phyloP scores from a whole-genome alignment of 2,329 filamentous ascomycete species.

The Laburnicola sp. region DNA sequence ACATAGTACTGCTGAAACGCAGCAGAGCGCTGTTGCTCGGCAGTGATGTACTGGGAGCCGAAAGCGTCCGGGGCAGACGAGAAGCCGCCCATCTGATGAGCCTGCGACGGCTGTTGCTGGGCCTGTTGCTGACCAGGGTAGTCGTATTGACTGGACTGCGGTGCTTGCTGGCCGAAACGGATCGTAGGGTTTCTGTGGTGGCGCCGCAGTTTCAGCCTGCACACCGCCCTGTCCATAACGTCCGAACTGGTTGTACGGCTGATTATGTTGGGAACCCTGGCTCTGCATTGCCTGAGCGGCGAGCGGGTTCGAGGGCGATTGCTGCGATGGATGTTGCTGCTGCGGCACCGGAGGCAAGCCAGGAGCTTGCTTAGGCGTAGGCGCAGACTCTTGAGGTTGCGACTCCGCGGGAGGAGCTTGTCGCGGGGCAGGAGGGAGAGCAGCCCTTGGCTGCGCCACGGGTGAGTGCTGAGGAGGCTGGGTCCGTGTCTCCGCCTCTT shows the following conservation, averaged over 20 bases:
- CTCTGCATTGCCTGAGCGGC: conserved; percentile 60
- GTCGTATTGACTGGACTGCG: conserved; percentile 53
- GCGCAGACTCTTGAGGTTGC: conserved; percentile 44
- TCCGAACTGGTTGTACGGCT: conserved; percentile 65
- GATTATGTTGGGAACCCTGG: conserved; percentile 50
- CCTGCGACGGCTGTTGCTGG: conserved; percentile 56
- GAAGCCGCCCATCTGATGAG: conserved; percentile 65
- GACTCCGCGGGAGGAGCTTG: conserved; percentile 49
- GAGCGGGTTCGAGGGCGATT: conserved; percentile 50
- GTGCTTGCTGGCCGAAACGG: conserved; percentile 78
- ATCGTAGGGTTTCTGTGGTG: conserved; percentile 81
- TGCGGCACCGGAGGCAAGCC: conserved; percentile 64
- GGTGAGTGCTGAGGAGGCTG: conserved; percentile 94
- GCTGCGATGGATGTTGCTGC: conserved; percentile 51
- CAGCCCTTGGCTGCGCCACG: conserved; percentile 79
- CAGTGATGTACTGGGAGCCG: conserved; percentile 77
- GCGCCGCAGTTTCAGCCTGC: conserved; percentile 65
- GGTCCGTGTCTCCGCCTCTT: conserved; percentile 91
- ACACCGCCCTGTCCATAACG: too few relatives aligned
- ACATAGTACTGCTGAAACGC: conserved; percentile 70
- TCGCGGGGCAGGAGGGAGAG: conserved; percentile 72
- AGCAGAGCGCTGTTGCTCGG: conserved; percentile 71
- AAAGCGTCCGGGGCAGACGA: conserved; percentile 79
- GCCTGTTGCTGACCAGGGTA: conserved; percentile 55
- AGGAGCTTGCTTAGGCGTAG: conserved; percentile 62